Evolutionary conservation across 345 rosid genomes (phyloP).

Genomic region (Cardiospermum halicacabum): DNA sequence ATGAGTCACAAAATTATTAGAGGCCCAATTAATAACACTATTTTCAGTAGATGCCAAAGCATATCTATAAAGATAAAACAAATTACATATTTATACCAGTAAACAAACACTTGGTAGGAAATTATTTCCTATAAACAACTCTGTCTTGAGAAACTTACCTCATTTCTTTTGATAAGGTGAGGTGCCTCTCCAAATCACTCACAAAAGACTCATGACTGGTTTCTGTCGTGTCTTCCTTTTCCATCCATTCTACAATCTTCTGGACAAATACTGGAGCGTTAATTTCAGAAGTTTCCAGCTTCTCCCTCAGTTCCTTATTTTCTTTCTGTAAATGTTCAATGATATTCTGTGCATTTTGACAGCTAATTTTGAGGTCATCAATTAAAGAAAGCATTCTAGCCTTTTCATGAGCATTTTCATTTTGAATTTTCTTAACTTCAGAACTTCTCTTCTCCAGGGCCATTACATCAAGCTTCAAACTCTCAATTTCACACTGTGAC

Average conservation of each 20-base stretch:
- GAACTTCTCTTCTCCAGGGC: slow-evolving; percentile 49
- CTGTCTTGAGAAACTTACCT: slow-evolving; percentile 25
- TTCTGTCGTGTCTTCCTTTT: slow-evolving; percentile 25
- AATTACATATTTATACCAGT: background rate
- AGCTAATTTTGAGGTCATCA: slow-evolving; percentile 40
- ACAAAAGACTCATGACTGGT: slow-evolving; percentile 19
- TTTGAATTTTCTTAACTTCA: slow-evolving; percentile 48
- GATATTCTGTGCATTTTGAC: slow-evolving; percentile 35
- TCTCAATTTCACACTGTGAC: slow-evolving; percentile 80
- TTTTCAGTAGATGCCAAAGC: background rate
- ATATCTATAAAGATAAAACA: slow-evolving; percentile 5
- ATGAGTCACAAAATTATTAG: slow-evolving; percentile 10
- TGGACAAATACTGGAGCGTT: slow-evolving; percentile 28
- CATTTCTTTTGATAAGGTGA: slow-evolving; percentile 20
- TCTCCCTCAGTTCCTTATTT: slow-evolving; percentile 48
- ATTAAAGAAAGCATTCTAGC: slow-evolving; percentile 34
- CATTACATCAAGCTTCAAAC: slow-evolving; percentile 70
- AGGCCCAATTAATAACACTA: background rate
- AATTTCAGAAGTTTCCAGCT: slow-evolving; percentile 28
- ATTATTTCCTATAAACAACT: background rate
- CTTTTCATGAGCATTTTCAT: slow-evolving; percentile 53
- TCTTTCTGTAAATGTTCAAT: slow-evolving; percentile 38
- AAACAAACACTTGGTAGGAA: background rate
- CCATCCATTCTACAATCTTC: slow-evolving; percentile 33
- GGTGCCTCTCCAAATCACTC: slow-evolving; percentile 22